A percentile compares a stretch with the other conserved stretches of the same genome.
Evolutionary conservation across 495 filamentous ascomycete genomes (phyloP).

Genomic region (Daldinia decipiens): DNA sequence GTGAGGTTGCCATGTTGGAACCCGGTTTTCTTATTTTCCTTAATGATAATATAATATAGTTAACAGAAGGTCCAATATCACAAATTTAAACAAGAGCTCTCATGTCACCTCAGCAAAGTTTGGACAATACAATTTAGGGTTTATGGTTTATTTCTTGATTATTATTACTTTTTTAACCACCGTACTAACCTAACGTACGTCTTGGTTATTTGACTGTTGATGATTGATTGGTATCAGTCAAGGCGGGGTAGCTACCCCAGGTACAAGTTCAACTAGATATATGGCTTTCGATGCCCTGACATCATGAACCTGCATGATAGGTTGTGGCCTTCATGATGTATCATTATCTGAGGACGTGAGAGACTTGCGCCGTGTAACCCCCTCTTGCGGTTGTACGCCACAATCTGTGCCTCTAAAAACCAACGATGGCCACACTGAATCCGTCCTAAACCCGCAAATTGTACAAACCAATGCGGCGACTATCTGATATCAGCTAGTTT

Average conservation of each 20-base stretch:
- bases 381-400: background rate
- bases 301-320: slow-evolving; percentile 6
- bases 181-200: background rate
- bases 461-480: slow-evolving; percentile 1
- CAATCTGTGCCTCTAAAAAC: background rate
- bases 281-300: background rate
- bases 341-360: slow-evolving; percentile 3
- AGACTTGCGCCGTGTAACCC: background rate
- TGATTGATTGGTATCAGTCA: background rate
- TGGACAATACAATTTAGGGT: background rate
- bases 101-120: background rate
- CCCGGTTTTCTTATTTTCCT: background rate
- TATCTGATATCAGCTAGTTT: background rate
- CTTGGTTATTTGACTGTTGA: background rate
- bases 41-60: background rate
- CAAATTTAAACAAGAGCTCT: background rate
- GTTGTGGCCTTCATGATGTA: slow-evolving; percentile 11
- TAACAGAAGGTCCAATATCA: background rate
- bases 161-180: background rate
- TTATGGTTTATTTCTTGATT: background rate
- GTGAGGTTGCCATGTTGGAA: slow-evolving; percentile 13
- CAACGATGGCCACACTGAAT: background rate
- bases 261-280: slow-evolving; percentile 5
- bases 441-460: background rate
- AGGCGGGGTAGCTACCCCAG: slow-evolving; percentile 26